Evolutionary conservation across 2,329 filamentous ascomycete species (phyloP), one percentile per base, ranked within the genome.

Genomic region (Penicillium sp.): DNA sequence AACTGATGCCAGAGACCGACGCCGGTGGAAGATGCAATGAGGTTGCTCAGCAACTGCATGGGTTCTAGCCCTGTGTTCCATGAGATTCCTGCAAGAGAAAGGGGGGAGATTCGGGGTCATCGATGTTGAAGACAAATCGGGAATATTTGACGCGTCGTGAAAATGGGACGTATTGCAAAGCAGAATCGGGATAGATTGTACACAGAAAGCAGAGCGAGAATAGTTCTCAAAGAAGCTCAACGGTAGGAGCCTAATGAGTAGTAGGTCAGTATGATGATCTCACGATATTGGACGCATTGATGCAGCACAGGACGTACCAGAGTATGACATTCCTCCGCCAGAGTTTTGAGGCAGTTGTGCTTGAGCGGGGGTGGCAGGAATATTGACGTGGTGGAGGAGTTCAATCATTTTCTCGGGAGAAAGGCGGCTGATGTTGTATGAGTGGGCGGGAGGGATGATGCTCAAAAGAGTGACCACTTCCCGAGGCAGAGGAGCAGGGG

Each of bases 341-440:
- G 62, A 65, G 44, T 66, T 64, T 53, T 67, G 69, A 4, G 69
- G 68, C n/a, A 72, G 62, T 27, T 67, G 71, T 40, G 75, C 67
- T 53, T 77, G 74, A 16, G 69, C 65, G 32, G 74, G 68, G 27
- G 69, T 71, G 4, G 84, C 82, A 0, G 88, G 89, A 9, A 94
- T 79, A 22, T 83, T 77, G 6, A 88, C 84, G 50, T 85, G 81
- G 31, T 86, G 83, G 21, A 99, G 78, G 39, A 97, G 78, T 31
- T 84, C 82, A 6, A 94, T 87, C 75, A 97, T 79, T 54, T 83
- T 86, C 32, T 85, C 78, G 0, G 91, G 77, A 58, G 83, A 88
- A 64, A 96, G 88, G 10, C 85, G 82, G 38, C 84, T 83, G 18
- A 84, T 83, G 49, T 86, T 84, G 72, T 95, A 97, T 7, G 84